Base-by-base conservation (phyloP, 306 rosid genomes). In the Sicyos edulis region DNA sequence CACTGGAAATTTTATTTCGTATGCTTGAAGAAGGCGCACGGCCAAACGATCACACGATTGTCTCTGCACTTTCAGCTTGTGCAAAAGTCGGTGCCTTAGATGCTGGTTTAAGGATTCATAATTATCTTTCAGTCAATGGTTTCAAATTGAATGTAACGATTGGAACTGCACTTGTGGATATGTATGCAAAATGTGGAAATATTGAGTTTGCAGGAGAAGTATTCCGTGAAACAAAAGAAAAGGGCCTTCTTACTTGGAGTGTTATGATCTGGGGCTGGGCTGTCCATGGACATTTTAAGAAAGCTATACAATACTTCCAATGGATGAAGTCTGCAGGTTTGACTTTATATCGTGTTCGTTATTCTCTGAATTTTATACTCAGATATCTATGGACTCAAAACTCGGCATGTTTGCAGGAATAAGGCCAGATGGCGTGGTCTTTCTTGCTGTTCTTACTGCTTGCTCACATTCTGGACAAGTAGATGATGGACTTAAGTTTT, bases 61-160 rank as follows among this genome's bases (percentile, higher is more conserved):
- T 76, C 19, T 76, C 80, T 70, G 80, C 80, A 2, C 80, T 76
- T 69, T 69, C 75, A 59, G 80, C 80, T 59, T 69, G 71, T 59
- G 75, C 75, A n/a, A 76, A 76, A 70, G 49, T 58, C 26, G 80
- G 80, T 26, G 80, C 80, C 17, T 47, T 69, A 7, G 75, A 76
- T 76, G 51, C 71, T 63, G 80, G 80, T 47, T n/a, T 69, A 60
- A 58, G 62, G 17, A 76, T 76, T 21, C 75, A 76, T 62, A 58
- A 50, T 15, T 59, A 56, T 34, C 58, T 76, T 60, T 69, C 75
- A 13, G 53, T 21, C 55, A 69, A 58, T 58, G 62, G 75, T 22
- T 70, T 76, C 61, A 26, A 24, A 65, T 17, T 76, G 21, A 76
- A 71, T 29, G 0, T 34, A 57, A 56, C 70, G 3, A 70, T 76